phyloP scores from a whole-genome alignment of 345 rosid species.

The Sonneratia caseolaris region DNA sequence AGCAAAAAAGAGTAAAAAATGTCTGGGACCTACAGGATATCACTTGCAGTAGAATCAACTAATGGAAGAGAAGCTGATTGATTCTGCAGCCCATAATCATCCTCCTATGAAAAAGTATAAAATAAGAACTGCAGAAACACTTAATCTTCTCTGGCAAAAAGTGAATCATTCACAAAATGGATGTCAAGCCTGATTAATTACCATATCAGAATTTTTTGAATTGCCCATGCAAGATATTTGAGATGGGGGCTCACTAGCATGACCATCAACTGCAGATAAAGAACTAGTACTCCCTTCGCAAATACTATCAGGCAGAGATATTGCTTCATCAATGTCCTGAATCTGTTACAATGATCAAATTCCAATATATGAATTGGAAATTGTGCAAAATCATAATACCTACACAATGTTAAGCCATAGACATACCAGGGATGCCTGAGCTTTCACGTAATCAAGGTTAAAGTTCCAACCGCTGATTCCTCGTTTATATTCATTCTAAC shows the following conservation, averaged over 20 bases:
- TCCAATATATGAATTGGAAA: neutral
- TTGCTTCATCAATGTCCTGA: conserved; percentile 60
- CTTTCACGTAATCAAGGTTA: conserved; percentile 93
- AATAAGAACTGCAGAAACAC: conserved; percentile 13
- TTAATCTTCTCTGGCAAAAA: neutral
- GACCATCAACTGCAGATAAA: conserved; percentile 19
- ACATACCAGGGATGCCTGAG: conserved; percentile 94
- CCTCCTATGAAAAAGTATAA: conserved; percentile 41
- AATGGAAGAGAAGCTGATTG: conserved; percentile 23
- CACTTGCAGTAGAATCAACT: conserved; percentile 26
- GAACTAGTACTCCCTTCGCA: conserved; percentile 45
- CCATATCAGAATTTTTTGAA: neutral
- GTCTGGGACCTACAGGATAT: conserved; percentile 32
- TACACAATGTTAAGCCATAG: conserved; percentile 8
- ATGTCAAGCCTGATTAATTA: neutral
- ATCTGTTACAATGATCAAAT: conserved; percentile 36
- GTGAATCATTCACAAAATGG: neutral
- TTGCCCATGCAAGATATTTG: neutral
- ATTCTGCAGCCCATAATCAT: conserved; percentile 23
- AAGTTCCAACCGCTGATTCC: conserved; percentile 98
- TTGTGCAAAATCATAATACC: neutral
- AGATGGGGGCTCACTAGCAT: neutral
- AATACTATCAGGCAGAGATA: conserved; percentile 27
- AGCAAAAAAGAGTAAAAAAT: neutral
- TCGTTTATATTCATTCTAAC: conserved; percentile 90